Evolutionary conservation across 352 stramenopile genomes (phyloP).

Genomic region (Pythium coloratum): DNA sequence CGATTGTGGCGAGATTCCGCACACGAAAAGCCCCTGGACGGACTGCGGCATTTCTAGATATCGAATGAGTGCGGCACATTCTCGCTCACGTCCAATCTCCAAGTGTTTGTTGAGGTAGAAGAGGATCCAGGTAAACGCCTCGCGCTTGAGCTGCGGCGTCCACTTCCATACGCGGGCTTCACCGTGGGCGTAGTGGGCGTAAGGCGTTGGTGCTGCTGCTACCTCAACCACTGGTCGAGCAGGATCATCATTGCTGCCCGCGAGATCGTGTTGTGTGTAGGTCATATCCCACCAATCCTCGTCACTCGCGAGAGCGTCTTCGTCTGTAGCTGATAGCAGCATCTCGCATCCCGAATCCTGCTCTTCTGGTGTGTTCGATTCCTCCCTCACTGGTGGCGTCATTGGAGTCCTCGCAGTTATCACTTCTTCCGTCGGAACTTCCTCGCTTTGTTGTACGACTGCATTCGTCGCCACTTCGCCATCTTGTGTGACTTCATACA

Average conservation of each 20-base stretch:
- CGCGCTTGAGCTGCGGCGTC: conserved; percentile 7
- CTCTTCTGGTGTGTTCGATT: not conserved
- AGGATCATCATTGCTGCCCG: not conserved
- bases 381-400: not conserved
- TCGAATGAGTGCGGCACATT: not conserved
- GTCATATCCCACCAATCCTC: not conserved
- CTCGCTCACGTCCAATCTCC: conserved; percentile 1
- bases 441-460: no score
- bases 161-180: not conserved
- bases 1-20: not conserved
- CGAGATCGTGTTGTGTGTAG: not conserved
- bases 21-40: conserved; percentile 4
- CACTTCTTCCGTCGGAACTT: no score
- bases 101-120: conserved; percentile 2
- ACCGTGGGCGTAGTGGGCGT: not conserved
- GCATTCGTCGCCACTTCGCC: no score
- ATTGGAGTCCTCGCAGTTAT: no score
- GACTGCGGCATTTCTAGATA: conserved; percentile 2
- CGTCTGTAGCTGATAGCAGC: not conserved
- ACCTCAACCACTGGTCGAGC: not conserved
- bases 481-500: no score
- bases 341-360: not conserved
- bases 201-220: not conserved
- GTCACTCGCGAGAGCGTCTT: not conserved
- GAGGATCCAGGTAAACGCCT: conserved; percentile 11